phyloP scores from a whole-genome alignment of 2,329 filamentous ascomycete genomes.

The Ophiostoma quercus region DNA sequence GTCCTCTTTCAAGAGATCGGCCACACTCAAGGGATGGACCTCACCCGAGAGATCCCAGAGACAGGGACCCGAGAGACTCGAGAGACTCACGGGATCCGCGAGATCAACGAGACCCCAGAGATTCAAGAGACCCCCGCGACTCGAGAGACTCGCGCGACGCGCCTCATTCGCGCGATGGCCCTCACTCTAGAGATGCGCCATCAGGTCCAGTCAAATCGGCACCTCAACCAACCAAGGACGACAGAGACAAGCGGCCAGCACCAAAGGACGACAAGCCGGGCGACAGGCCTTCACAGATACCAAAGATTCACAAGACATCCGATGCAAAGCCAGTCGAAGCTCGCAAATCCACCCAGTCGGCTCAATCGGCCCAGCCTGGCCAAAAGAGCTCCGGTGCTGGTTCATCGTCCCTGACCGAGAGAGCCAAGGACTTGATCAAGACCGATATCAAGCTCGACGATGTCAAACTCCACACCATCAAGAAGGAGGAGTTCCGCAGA shows the following conservation, averaged over 20 bases:
- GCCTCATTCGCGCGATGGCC: constrained; percentile 1
- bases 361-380: not conserved
- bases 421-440: not conserved
- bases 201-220: not conserved
- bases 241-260: constrained; percentile 5
- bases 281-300: not conserved
- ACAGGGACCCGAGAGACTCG: not conserved
- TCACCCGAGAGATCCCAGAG: not conserved
- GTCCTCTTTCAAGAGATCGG: not conserved
- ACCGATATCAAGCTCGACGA: constrained; percentile 3
- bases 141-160: not conserved
- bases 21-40: constrained; percentile 6
- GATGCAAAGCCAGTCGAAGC: constrained; percentile 7
- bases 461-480: not conserved
- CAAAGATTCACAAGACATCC: constrained; percentile 7
- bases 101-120: not conserved
- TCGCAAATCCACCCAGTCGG: not conserved
- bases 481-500: not conserved
- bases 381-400: not conserved
- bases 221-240: not conserved
- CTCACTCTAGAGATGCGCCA: not conserved
- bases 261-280: constrained; percentile 11
- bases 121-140: not conserved
- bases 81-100: not conserved
- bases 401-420: not conserved